Conservation (phyloP, 2,329 filamentous ascomycete species). For the Colletotrichum siamense region DNA sequence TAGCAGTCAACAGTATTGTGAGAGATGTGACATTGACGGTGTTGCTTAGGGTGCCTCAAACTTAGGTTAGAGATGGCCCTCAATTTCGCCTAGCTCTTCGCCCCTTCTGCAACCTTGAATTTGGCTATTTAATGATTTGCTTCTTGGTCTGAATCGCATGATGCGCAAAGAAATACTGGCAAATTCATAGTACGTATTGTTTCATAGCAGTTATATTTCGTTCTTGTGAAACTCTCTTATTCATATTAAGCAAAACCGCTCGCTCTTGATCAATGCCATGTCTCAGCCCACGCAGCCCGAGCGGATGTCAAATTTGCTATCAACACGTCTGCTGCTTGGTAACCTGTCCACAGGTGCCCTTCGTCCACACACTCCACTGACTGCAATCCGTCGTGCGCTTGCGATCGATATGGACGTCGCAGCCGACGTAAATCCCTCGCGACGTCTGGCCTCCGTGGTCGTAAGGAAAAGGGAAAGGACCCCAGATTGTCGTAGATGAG, state of each 20-base stretch:
- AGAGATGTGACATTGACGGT: fast-evolving
- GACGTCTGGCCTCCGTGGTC: not conserved
- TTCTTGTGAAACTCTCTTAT: fast-evolving
- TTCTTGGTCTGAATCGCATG: fast-evolving
- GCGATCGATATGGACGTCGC: not conserved
- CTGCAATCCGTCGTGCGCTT: not conserved
- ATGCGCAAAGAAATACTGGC: fast-evolving
- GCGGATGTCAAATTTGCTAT: not conserved
- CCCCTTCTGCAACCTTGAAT: fast-evolving
- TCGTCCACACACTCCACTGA: not conserved
- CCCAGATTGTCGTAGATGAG: not conserved
- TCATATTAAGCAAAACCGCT: fast-evolving
- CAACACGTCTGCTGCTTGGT: not conserved
- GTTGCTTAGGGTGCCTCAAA: fast-evolving
- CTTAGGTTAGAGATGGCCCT: not conserved
- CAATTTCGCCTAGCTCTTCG: not conserved
- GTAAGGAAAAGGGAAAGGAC: not conserved
- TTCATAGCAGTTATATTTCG: fast-evolving
- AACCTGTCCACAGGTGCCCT: not conserved
- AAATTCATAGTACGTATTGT: fast-evolving
- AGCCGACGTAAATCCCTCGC: not conserved
- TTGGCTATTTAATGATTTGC: fast-evolving
- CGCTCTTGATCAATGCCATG: not conserved
- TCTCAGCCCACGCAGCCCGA: not conserved
- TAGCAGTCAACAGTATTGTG: not conserved